Conservation (phyloP, 2,329 filamentous ascomycete genomes). For the Karstenula rhodostoma region DNA sequence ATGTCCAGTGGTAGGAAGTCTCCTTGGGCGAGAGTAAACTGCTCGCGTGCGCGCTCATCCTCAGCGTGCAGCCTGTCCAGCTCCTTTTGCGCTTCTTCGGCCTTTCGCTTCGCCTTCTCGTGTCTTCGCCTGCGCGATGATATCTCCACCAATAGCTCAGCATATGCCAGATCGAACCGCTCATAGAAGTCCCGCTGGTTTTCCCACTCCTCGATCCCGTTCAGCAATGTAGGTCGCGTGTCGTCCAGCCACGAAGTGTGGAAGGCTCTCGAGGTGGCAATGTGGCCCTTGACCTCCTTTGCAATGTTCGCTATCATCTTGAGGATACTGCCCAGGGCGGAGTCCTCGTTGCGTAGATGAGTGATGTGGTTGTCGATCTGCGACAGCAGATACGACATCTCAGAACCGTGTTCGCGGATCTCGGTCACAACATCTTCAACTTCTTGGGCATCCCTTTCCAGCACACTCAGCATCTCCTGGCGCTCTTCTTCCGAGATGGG, state of each 20-base stretch:
- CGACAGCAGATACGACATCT: slow-evolving; percentile 77
- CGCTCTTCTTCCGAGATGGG: slow-evolving; percentile 79
- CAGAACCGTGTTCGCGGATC: slow-evolving; percentile 76
- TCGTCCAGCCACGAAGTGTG: slow-evolving; percentile 70
- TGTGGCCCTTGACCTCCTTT: slow-evolving; percentile 69
- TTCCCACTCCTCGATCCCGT: slow-evolving; percentile 74
- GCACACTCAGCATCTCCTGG: slow-evolving; percentile 81
- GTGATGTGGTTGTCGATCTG: slow-evolving; percentile 70
- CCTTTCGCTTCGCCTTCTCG: slow-evolving; percentile 75
- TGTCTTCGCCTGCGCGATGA: slow-evolving; percentile 77
- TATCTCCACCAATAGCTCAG: slow-evolving; percentile 83
- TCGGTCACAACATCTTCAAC: slow-evolving; percentile 70
- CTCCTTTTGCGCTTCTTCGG: slow-evolving; percentile 78
- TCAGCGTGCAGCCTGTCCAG: slow-evolving; percentile 77
- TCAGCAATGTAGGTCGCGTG: slow-evolving; percentile 75
- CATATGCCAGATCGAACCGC: slow-evolving; percentile 84
- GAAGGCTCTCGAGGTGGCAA: slow-evolving; percentile 71
- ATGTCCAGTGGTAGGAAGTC: slow-evolving; percentile 88
- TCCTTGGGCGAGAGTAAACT: slow-evolving; percentile 82
- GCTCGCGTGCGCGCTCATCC: slow-evolving; percentile 76
- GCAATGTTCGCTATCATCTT: slow-evolving; percentile 73
- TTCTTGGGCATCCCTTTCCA: slow-evolving; percentile 73
- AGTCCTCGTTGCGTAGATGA: slow-evolving; percentile 63
- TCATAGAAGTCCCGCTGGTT: slow-evolving; percentile 84
- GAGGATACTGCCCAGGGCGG: slow-evolving; percentile 69